Evolutionary conservation across 2,329 filamentous ascomycete species (phyloP), one percentile per base, ranked within the genome.

Genomic region (Penicillium sp.): DNA sequence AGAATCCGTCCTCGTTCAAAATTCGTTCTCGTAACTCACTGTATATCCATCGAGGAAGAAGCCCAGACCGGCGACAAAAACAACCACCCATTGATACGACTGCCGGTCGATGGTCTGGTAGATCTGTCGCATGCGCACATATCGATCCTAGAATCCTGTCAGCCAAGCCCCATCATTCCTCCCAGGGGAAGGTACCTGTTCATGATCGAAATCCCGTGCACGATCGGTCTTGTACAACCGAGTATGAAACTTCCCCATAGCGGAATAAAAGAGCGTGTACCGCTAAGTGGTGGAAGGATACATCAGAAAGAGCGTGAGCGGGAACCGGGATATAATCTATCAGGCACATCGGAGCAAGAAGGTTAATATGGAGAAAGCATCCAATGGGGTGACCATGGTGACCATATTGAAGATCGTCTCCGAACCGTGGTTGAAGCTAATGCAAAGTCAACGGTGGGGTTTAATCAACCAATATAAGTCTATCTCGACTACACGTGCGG

Each of bases 21-120:
- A 6, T 9, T n/a, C 7, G 31, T 37, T 11, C 18, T 18, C 29
- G 10, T 1, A 50, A 50, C 59, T 48, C 28, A 68, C 65, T 4
- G 70, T 71, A 39, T 72, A 74, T 36, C 69, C 69, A 62, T 76
- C 74, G 3, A 74, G 71, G 46, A 76, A 72, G 59, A 76, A 76
- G 10, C 74, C 74, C n/a, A 74, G 67, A 16, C 72, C 73, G 13
- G 74, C 72, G 6, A 76, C 74, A 3, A 73, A 56, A 6, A 72
- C 71, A 2, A 73, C 69, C 11, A 71, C 55, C 67, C 68, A 71
- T 58, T 72, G 70, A 44, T 63, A 73, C 6, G 55, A 56, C 47
- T 71, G 68, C 27, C 68, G 65, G 55, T 73, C 70, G 53, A 73
- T 71, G 1, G 69, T 72, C 44, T 70, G 67, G 49, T 72, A 73